Evolutionary conservation across 2,329 filamentous ascomycete species (phyloP), one percentile per base, ranked within the genome.

Genomic region (Microcyclospora tardicrescens): DNA sequence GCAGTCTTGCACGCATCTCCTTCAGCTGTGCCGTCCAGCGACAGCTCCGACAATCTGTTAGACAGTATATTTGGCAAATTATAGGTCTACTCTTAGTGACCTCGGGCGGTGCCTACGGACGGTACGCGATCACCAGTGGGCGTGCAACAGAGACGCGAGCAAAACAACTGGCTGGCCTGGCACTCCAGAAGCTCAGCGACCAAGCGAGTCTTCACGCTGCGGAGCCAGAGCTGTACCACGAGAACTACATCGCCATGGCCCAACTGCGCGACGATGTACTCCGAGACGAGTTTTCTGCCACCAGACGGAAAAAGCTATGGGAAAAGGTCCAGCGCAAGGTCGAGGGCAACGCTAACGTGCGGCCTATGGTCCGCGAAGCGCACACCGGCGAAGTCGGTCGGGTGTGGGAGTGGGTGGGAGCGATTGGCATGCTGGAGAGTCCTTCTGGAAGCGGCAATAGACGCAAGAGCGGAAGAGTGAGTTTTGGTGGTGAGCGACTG

Each of bases 201-300:
- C 89, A 96, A 58, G 91, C 89, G 43, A 79, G 84, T 45, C 64
- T 89, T n/a, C 80, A 86, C 44, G 78, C 69, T 14, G 66, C 72
- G 37, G 75, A 77, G 33, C 76, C 60, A 57, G 77, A 57, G 59
- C 71, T 59, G 43, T 79, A 71, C 37, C 73, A 77, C 13, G 87
- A 95, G 45, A 71, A 79, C 1, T 93, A 83, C 64, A 74, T 98
- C 44, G 84, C 85, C 54, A 74, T 95, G 50, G 84, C 84, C 1
- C 91, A 96, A 57, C 66, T 98, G 38, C 73, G 91, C 43, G 91
- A 98, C 55, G 89, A 96, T 55, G 80, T 98, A 2, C 68, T 98
- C 30, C 72, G 89, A 14, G 75, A 81, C 19, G 79, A 93, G 44
- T 84, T 95, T 58, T 80, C 75, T 3, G 71, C 87, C 14, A 69